Conservation (phyloP, 495 filamentous ascomycete genomes). For the Annulohypoxylon maeteangense region DNA sequence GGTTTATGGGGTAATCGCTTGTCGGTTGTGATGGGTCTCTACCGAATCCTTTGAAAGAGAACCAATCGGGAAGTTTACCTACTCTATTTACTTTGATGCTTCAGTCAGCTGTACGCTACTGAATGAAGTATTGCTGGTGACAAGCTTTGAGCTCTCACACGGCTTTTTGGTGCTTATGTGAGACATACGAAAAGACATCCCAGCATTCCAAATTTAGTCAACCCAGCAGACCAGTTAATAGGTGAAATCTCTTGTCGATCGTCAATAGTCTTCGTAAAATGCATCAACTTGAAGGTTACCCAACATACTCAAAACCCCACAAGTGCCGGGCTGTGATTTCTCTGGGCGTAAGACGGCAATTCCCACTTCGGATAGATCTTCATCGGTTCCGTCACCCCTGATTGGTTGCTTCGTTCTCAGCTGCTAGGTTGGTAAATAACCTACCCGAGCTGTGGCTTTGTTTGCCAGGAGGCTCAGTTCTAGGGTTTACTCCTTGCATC, state of each 20-base stretch:
- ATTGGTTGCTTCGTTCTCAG: slow-evolving; percentile 38
- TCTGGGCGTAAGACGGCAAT: slow-evolving; percentile 27
- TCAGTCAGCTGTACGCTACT: not conserved
- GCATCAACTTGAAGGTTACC: not conserved
- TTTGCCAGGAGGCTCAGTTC: slow-evolving; percentile 8
- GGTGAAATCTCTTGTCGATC: not conserved
- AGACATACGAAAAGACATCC: slow-evolving; percentile 31
- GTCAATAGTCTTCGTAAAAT: slow-evolving; percentile 7
- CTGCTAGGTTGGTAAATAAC: slow-evolving; percentile 12
- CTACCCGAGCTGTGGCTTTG: slow-evolving; percentile 19
- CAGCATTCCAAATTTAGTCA: slow-evolving; percentile 30
- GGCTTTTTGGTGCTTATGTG: slow-evolving; percentile 22
- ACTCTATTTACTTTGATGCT: not conserved
- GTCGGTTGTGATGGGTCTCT: slow-evolving; percentile 9
- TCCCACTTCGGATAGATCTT: slow-evolving; percentile 38
- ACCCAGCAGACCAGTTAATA: slow-evolving; percentile 15
- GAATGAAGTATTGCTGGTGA: not conserved
- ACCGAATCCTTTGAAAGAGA: not conserved
- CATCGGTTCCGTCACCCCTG: slow-evolving; percentile 4
- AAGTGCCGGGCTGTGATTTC: slow-evolving; percentile 16
- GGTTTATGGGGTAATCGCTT: slow-evolving; percentile 20
- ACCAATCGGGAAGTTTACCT: slow-evolving; percentile 33
- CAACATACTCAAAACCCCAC: slow-evolving; percentile 14
- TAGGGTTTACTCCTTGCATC: slow-evolving; percentile 18
- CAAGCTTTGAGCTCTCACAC: not conserved